phyloP scores from a whole-genome alignment of 345 rosid genomes.

The Luvunga scandens region DNA sequence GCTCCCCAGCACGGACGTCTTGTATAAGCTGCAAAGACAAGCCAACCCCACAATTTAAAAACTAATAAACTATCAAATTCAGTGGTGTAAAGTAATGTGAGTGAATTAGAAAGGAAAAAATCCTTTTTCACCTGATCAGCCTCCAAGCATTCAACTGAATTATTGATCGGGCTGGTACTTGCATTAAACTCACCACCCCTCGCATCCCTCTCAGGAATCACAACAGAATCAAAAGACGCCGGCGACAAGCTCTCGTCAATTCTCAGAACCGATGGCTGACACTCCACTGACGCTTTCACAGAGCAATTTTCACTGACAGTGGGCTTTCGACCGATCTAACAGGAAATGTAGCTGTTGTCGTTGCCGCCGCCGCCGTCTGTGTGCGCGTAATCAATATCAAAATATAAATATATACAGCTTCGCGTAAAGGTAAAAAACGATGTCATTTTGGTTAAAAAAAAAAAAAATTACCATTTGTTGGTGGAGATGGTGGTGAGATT shows the following conservation, averaged over 20 bases:
- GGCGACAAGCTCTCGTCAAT: slow-evolving; percentile 82
- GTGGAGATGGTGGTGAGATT: not conserved
- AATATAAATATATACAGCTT: no score
- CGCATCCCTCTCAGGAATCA: slow-evolving; percentile 65
- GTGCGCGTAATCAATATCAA: slow-evolving; percentile 24
- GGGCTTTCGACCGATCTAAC: slow-evolving; percentile 66
- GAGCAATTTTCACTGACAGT: slow-evolving; percentile 49
- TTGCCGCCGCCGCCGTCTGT: slow-evolving; percentile 9
- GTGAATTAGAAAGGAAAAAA: not conserved
- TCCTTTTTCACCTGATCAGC: slow-evolving; percentile 68
- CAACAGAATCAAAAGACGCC: slow-evolving; percentile 82
- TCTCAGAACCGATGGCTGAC: slow-evolving; percentile 56
- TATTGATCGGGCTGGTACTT: slow-evolving; percentile 55
- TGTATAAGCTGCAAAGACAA: slow-evolving; percentile 64
- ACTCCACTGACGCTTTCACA: slow-evolving; percentile 42
- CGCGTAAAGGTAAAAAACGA: no score
- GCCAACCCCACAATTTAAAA: not conserved
- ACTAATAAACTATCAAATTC: not conserved
- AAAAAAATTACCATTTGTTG: not conserved
- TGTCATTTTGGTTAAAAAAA: not conserved
- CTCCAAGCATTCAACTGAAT: slow-evolving; percentile 81
- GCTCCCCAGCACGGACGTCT: slow-evolving; percentile 67
- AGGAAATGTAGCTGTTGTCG: slow-evolving; percentile 29
- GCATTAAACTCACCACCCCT: slow-evolving; percentile 53
- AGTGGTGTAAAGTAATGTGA: not conserved